Evolutionary conservation across 78 protist genomes (phyloP).

Genomic region (Guillardia theta): DNA sequence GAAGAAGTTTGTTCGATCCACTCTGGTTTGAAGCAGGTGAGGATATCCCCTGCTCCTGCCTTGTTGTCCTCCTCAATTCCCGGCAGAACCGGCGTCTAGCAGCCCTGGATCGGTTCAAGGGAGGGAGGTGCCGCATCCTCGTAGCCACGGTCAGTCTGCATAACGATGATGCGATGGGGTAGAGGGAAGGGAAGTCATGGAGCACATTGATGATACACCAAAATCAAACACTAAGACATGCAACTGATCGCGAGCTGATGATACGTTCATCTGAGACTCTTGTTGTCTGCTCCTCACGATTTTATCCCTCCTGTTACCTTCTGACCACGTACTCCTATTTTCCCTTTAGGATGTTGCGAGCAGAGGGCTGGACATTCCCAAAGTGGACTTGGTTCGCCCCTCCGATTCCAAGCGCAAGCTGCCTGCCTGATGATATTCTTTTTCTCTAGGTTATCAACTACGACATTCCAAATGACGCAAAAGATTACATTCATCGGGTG

Average conservation of each 20-base stretch:
- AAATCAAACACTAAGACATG: background rate
- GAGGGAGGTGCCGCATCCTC: background rate
- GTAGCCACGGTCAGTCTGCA: background rate
- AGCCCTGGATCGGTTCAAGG: background rate
- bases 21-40: constrained; percentile 30
- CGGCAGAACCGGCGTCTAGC: too few relatives aligned
- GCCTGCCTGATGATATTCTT: too few relatives aligned
- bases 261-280: background rate
- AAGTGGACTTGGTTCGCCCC: constrained; percentile 55
- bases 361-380: constrained; percentile 68
- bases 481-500: constrained; percentile 52
- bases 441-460: constrained; percentile 68
- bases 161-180: too few relatives aligned
- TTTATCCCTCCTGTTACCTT: background rate
- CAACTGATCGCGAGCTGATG: too few relatives aligned
- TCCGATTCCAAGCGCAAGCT: too few relatives aligned
- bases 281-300: background rate
- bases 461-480: constrained; percentile 55
- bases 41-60: too few relatives aligned
- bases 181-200: too few relatives aligned
- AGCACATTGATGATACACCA: too few relatives aligned
- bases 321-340: background rate
- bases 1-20: background rate
- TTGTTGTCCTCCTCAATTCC: background rate
- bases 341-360: constrained; percentile 28